Evolutionary conservation across 176 grass and related monocot genomes (phyloP).

Genomic region (Juncus effusus): DNA sequence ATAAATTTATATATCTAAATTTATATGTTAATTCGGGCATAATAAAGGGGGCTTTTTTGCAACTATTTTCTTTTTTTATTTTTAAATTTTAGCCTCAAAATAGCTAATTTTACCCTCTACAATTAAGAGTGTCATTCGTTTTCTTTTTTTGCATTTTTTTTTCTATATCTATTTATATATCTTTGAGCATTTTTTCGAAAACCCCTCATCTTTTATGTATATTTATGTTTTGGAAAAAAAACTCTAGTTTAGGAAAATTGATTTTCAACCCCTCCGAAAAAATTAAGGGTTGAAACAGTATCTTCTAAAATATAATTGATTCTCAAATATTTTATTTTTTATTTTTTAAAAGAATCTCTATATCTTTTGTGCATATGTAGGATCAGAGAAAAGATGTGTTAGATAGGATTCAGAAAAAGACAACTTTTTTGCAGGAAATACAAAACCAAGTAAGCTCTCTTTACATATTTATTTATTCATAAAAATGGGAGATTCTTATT

Average conservation of each 20-base stretch:
- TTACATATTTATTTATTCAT: conserved; percentile 23
- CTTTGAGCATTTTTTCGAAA: no score
- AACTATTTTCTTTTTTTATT: background rate
- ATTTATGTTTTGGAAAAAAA: background rate
- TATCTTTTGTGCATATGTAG: conserved; percentile 33
- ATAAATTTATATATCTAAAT: background rate
- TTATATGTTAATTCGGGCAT: conserved; percentile 8
- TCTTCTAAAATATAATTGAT: background rate
- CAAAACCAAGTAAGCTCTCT: conserved; percentile 73
- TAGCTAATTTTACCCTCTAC: background rate
- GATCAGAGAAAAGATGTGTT: conserved; percentile 50
- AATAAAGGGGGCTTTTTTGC: background rate
- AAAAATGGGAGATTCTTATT: conserved; percentile 1
- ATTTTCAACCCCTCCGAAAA: conserved; percentile 6
- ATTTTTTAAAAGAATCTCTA: background rate
- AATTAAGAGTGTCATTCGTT: background rate
- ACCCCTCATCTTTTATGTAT: background rate
- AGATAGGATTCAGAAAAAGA: conserved; percentile 67
- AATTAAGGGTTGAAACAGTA: no score
- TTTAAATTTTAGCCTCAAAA: background rate
- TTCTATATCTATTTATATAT: no score
- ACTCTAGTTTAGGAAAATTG: background rate
- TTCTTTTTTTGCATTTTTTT: no score
- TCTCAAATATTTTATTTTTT: conserved; percentile 4
- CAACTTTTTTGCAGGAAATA: conserved; percentile 63